Base-by-base conservation (phyloP, 768 basidiomycete species). In the Rhizopogon rudus region DNA sequence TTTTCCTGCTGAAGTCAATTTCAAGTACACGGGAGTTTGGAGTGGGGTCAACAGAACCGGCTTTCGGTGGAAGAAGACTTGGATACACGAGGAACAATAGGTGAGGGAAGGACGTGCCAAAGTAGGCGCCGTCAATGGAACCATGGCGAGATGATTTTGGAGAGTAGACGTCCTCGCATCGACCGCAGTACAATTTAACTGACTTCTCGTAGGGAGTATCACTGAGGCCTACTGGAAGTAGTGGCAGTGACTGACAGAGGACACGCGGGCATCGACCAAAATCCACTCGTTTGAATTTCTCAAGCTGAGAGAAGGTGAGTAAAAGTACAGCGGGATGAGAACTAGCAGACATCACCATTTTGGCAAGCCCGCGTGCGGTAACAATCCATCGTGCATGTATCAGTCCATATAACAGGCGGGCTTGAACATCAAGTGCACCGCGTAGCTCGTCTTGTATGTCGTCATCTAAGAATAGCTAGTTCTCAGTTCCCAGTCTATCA, bases 131-230 rank as follows among this genome's bases (percentile, higher is more conserved):
- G 68, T 99, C 97, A 67, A 99, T 98, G 39, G 89, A 88, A 48
- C 96, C 96, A 70, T 99, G 97, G 29, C 96, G 84, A 5, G 93
- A 94, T 1, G 91, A 94, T 71, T 99, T 99, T 39, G 97, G 97
- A 0, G 91, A 93, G 73, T 98, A 99, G 62, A 99, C 87, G 73
- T 99, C 97, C 73, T 99, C 96, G 72, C 97, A 99, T 39, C 94
- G 87, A 2, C 94, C 95, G 68, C 97, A 99, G 74, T 94, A 98
- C 49, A 99, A 88, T 70, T 99, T 99, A 68, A 98, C 96, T 31
- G 93, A 94, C 74, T 98, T 99, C 69, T 97, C 92, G 71, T 97
- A 98, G 0, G 97, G 91, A n/a, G 93, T 80, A 71, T 99, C 97
- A 57, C 91, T 94, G 29, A 98, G 85, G 16, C 97, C 97, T 59